phyloP scores from a whole-genome alignment of 1,284 basidiomycete species.

The Schizophyllum amplum region DNA sequence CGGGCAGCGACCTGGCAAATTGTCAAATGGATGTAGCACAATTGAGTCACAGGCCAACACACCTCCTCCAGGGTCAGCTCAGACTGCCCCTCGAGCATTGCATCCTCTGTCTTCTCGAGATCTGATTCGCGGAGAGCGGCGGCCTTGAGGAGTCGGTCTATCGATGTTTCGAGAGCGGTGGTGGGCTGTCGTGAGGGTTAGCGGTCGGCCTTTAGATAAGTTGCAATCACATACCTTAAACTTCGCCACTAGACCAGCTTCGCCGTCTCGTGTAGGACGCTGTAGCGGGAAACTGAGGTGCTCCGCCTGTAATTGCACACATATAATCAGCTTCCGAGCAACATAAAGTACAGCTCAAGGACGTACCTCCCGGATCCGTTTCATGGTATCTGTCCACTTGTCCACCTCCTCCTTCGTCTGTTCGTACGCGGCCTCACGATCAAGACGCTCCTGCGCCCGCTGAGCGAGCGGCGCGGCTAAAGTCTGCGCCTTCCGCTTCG shows the following conservation, averaged over 20 bases:
- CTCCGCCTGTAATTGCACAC: slow-evolving; percentile 53
- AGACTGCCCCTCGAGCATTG: slow-evolving; percentile 50
- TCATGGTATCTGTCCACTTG: slow-evolving; percentile 93
- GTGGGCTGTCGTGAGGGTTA: slow-evolving; percentile 41
- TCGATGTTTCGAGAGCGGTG: slow-evolving; percentile 72
- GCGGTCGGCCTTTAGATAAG: background rate
- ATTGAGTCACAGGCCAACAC: too few relatives aligned
- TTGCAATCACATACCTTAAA: slow-evolving; percentile 53
- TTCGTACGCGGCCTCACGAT: slow-evolving; percentile 92
- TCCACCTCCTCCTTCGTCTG: slow-evolving; percentile 88
- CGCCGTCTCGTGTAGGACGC: slow-evolving; percentile 43
- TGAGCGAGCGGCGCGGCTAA: slow-evolving; percentile 84
- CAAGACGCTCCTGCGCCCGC: slow-evolving; percentile 82
- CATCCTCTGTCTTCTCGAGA: slow-evolving; percentile 63
- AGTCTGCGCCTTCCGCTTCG: slow-evolving; percentile 21
- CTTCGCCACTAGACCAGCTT: slow-evolving; percentile 73
- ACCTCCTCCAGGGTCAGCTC: background rate
- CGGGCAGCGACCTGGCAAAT: slow-evolving; percentile 80
- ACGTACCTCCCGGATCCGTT: slow-evolving; percentile 69
- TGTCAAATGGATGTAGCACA: slow-evolving; percentile 55
- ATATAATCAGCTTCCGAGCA: background rate
- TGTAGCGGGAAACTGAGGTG: slow-evolving; percentile 91
- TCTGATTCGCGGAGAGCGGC: slow-evolving; percentile 80
- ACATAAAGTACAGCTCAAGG: background rate
- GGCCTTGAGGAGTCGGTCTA: slow-evolving; percentile 67